phyloP scores from a whole-genome alignment of 345 rosid species.

The Pistacia integerrima region DNA sequence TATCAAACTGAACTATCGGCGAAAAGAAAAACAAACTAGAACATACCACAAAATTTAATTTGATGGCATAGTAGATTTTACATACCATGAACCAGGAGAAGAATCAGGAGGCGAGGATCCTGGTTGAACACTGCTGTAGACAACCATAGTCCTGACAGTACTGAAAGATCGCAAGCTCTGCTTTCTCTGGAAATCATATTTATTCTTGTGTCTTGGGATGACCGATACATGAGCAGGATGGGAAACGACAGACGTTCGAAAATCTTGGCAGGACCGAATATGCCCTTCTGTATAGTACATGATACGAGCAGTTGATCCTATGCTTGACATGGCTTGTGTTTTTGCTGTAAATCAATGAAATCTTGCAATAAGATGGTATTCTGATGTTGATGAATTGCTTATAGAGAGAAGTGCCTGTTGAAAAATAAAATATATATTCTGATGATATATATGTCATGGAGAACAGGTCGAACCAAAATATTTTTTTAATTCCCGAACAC shows the following conservation, averaged over 20 bases:
- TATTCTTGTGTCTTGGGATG: background rate
- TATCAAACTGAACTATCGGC: background rate
- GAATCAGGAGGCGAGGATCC: constrained; percentile 29
- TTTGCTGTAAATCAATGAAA: background rate
- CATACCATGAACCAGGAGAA: constrained; percentile 23
- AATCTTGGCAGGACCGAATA: background rate
- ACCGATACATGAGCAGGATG: background rate
- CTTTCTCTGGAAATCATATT: constrained; percentile 3
- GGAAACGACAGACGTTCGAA: background rate
- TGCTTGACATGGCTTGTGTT: constrained; percentile 7
- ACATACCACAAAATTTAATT: background rate
- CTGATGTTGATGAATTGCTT: background rate
- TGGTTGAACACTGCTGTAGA: constrained; percentile 26
- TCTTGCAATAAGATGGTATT: background rate
- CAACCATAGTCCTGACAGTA: constrained; percentile 25
- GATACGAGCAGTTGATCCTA: constrained; percentile 4
- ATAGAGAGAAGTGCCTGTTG: background rate
- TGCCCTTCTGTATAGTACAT: background rate
- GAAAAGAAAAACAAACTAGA: background rate
- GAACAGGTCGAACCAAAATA: background rate
- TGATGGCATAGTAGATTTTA: background rate
- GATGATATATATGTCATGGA: background rate
- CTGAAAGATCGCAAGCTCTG: background rate
- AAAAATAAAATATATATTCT: background rate
- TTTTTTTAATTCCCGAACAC: background rate